phyloP scores from a whole-genome alignment of 371 early-diverging fungal genomes.

The Catenaria anguillulae region DNA sequence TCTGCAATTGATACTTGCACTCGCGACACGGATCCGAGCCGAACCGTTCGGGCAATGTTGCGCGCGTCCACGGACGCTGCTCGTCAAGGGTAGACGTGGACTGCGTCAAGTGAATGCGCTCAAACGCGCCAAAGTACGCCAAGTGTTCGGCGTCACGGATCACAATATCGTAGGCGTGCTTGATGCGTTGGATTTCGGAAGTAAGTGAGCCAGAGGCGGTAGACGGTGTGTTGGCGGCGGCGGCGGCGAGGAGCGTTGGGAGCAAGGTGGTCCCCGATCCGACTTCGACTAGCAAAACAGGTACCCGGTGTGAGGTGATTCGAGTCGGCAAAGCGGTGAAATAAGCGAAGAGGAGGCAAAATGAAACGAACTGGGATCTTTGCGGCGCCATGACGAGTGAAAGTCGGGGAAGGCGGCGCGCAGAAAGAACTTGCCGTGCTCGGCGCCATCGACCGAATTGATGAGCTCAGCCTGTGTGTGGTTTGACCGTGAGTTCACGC shows the following conservation, averaged over 20 bases:
- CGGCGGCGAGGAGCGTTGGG: slow-evolving; percentile 25
- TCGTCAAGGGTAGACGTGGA: too few species aligned
- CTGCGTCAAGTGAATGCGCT: background rate
- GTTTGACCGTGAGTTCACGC: slow-evolving; percentile 19
- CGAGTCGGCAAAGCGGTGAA: too few species aligned
- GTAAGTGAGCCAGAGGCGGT: slow-evolving; percentile 16
- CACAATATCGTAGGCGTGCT: slow-evolving; percentile 21
- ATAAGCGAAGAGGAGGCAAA: too few species aligned
- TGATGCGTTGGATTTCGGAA: slow-evolving; percentile 15
- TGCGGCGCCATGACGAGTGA: slow-evolving; percentile 30
- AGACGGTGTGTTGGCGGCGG: slow-evolving; percentile 9
- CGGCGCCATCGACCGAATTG: slow-evolving; percentile 10
- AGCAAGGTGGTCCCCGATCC: slow-evolving; percentile 33
- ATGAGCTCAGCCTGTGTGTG: background rate
- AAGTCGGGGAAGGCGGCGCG: slow-evolving; percentile 33
- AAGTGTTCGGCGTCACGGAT: slow-evolving; percentile 37
- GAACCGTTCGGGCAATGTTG: slow-evolving; percentile 13
- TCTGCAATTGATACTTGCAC: slow-evolving; percentile 31
- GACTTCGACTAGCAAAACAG: too few species aligned
- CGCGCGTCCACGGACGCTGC: slow-evolving; percentile 19
- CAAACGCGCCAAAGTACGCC: slow-evolving; percentile 31
- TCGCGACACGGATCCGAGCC: slow-evolving; percentile 32
- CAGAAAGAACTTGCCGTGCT: slow-evolving; percentile 37
- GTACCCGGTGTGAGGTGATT: too few species aligned
- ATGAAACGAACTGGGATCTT: too few species aligned